Percentiles rank a stretch among this genome's conserved stretches.
Conservation (phyloP, 139 green algal genomes). For the Picochlorum sp. region DNA sequence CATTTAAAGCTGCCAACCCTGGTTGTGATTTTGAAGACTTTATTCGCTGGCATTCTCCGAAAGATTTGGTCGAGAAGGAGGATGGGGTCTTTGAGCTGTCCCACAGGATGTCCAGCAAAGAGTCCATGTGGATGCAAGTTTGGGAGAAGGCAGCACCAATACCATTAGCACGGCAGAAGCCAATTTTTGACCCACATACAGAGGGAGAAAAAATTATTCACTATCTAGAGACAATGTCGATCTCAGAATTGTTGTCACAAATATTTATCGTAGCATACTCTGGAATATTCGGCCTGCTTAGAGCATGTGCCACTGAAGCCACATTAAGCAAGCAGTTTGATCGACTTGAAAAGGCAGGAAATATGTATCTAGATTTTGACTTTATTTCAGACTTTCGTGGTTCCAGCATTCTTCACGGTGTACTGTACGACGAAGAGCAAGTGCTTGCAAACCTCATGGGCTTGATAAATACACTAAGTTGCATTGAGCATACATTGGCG, state of each 20-base stretch:
- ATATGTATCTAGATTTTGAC: too few relatives aligned
- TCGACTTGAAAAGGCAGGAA: too few relatives aligned
- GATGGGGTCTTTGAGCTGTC: slow-evolving; percentile 14
- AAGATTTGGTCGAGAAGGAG: slow-evolving; percentile 50
- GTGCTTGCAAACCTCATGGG: slow-evolving; percentile 1
- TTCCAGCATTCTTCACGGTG: neutral
- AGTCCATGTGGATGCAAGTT: slow-evolving; percentile 42
- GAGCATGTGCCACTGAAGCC: too few relatives aligned
- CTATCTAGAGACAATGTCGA: slow-evolving; percentile 11
- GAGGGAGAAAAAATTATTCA: slow-evolving; percentile 71
- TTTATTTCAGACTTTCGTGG: too few relatives aligned
- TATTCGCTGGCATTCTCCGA: slow-evolving; percentile 67
- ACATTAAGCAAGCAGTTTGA: too few relatives aligned
- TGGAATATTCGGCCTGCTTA: too few relatives aligned
- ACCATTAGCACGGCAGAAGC: slow-evolving; percentile 44
- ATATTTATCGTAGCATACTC: too few relatives aligned
- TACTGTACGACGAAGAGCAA: neutral
- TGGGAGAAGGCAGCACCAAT: slow-evolving; percentile 43
- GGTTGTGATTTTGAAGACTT: slow-evolving; percentile 67
- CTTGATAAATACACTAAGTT: neutral
- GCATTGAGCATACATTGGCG: neutral
- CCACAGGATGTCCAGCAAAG: slow-evolving; percentile 18
- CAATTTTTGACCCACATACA: slow-evolving; percentile 42
- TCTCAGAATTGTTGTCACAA: too few relatives aligned
- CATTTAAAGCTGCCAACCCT: slow-evolving; percentile 91